Conservation (phyloP, 306 rosid genomes). For the Dicorynia guianensis region DNA sequence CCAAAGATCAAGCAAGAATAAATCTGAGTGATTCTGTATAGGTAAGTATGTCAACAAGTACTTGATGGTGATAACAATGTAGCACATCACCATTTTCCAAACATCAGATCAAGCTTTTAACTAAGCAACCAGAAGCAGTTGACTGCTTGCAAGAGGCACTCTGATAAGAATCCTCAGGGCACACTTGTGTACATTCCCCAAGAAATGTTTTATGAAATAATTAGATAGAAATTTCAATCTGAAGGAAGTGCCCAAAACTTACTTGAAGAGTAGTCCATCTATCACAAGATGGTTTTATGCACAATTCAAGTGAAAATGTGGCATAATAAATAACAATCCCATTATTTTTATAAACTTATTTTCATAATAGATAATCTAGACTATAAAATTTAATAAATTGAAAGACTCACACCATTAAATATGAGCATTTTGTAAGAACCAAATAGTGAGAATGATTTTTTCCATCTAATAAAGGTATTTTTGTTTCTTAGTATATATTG, state of each 20-base stretch:
- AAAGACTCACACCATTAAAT: too few species aligned
- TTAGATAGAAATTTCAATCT: neutral
- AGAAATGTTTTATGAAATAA: neutral
- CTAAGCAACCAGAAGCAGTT: neutral
- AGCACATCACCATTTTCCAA: neutral
- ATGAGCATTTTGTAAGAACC: too few species aligned
- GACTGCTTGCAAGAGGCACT: neutral
- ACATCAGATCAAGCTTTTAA: neutral
- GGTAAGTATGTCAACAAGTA: neutral
- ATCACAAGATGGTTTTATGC: too few species aligned
- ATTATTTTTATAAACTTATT: too few species aligned
- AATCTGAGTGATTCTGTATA: neutral
- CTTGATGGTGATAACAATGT: neutral
- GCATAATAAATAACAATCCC: too few species aligned
- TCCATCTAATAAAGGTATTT: too few species aligned
- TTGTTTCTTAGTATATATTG: too few species aligned
- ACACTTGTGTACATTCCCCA: neutral
- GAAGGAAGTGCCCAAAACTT: slow-evolving; percentile 1
- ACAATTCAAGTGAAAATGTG: too few species aligned
- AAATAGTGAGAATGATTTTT: too few species aligned
- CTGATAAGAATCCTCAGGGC: neutral
- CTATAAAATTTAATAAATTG: too few species aligned
- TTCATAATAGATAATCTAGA: too few species aligned
- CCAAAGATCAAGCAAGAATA: slow-evolving; percentile 23
- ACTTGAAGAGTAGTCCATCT: too few species aligned